These are phyloP conservation scores for Backusella westeae DNA, from an alignment of 192 early-diverging fungal genomes.

Conservation along the genomic window DNA sequence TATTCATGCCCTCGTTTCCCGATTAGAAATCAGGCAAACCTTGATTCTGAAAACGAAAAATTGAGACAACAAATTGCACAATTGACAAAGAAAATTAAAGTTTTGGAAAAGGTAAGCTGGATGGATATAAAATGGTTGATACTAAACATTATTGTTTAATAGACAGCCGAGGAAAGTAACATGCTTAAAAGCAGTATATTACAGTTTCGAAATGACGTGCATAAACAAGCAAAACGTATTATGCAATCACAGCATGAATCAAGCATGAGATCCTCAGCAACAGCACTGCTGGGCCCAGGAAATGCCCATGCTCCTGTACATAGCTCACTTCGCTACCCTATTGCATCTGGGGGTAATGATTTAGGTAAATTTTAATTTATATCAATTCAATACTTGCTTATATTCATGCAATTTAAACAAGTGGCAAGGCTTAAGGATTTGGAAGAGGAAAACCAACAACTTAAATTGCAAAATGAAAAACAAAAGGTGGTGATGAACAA, in stretches of 20 bases:
- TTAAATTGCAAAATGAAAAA: slow-evolving; percentile 49
- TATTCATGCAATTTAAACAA: not conserved
- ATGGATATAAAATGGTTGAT: not conserved
- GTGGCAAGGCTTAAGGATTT: slow-evolving; percentile 48
- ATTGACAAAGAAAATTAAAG: slow-evolving; percentile 50
- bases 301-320: not conserved
- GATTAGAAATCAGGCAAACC: not conserved
- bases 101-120: slow-evolving; percentile 53
- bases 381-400: not conserved
- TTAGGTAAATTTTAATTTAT: not conserved
- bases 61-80: slow-evolving; percentile 43
- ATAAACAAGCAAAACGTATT: slow-evolving; percentile 53
- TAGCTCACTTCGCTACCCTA: not conserved
- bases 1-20: not conserved
- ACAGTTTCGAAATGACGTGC: slow-evolving; percentile 67
- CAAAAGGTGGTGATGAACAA: slow-evolving; percentile 56
- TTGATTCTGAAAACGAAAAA: slow-evolving; percentile 15
- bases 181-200: slow-evolving; percentile 64
- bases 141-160: not conserved
- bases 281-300: not conserved
- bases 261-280: slow-evolving; percentile 25
- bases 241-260: slow-evolving; percentile 45
- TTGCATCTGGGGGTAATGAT: not conserved
- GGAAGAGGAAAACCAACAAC: slow-evolving; percentile 55
- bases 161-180: slow-evolving; percentile 64